Percentiles rank a stretch among this genome's conserved stretches.
Conservation (phyloP, 2,329 filamentous ascomycete species). For the Bimuria novae-zelandiae region DNA sequence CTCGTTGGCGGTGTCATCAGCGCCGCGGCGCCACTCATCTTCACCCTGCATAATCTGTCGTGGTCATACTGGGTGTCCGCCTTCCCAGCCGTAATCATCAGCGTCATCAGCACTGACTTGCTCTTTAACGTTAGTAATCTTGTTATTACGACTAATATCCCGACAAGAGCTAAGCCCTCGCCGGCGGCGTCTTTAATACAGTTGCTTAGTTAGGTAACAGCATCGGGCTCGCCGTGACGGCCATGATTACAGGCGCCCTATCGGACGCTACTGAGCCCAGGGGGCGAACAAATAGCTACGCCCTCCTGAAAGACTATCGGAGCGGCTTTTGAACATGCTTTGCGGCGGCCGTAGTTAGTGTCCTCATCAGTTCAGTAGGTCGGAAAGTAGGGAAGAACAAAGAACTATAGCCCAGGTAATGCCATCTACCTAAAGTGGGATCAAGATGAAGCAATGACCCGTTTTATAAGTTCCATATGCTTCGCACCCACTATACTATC, state of each 20-base stretch:
- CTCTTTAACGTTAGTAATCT: conserved; percentile 44
- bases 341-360: not conserved
- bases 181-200: conserved; percentile 47
- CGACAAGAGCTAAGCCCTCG: conserved; percentile 40
- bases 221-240: conserved; percentile 33
- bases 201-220: conserved; percentile 41
- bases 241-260: conserved; percentile 24
- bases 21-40: not conserved
- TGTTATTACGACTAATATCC: conserved; percentile 43
- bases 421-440: too few species aligned
- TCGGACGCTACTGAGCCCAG: not conserved
- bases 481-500: too few species aligned
- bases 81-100: conserved; percentile 47
- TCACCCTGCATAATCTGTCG: conserved; percentile 36
- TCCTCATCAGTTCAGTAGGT: not conserved
- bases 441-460: too few species aligned
- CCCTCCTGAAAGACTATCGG: not conserved
- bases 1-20: not conserved
- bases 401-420: too few species aligned
- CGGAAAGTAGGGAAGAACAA: not conserved
- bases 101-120: conserved; percentile 45
- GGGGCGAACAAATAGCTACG: not conserved
- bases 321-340: conserved; percentile 2
- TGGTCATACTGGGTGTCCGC: conserved; percentile 49
- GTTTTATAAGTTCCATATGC: too few species aligned